Evolutionary conservation across 768 basidiomycete genomes (phyloP).

Genomic region (Clitopilus hobsonii): DNA sequence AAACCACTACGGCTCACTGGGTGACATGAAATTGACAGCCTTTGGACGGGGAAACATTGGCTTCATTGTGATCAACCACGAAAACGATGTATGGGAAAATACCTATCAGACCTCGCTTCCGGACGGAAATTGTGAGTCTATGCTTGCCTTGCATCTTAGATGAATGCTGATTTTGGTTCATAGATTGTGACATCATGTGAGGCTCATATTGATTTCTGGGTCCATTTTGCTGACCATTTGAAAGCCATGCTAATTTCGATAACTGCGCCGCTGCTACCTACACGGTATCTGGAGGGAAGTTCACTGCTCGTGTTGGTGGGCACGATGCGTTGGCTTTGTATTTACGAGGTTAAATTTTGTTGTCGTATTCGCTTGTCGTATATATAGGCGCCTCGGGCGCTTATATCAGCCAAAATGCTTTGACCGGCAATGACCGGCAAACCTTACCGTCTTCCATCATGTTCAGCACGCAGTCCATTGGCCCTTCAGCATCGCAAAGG

Average conservation of each 20-base stretch:
- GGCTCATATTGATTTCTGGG: background rate
- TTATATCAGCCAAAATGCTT: background rate
- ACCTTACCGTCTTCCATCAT: background rate
- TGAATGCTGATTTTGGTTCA: background rate
- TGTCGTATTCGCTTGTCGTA: background rate
- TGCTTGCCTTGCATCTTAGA: background rate
- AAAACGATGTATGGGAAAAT: constrained; percentile 43
- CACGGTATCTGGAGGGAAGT: constrained; percentile 6
- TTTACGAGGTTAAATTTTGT: background rate
- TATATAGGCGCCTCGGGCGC: background rate
- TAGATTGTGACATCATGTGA: background rate
- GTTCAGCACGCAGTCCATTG: background rate
- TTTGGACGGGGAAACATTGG: constrained; percentile 25
- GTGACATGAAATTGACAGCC: background rate
- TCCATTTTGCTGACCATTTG: too few species aligned
- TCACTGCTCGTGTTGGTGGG: constrained; percentile 13
- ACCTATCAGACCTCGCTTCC: constrained; percentile 54
- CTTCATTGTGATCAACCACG: constrained; percentile 63
- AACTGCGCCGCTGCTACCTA: constrained; percentile 9
- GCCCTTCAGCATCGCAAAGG: constrained; percentile 14
- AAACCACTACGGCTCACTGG: background rate
- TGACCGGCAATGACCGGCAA: background rate
- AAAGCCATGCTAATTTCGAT: constrained; percentile 10
- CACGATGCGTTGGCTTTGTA: constrained; percentile 14
- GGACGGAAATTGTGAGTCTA: constrained; percentile 14